Base-by-base conservation (phyloP, 2,329 filamentous ascomycete genomes). In the Colletotrichum orchidophilum region DNA sequence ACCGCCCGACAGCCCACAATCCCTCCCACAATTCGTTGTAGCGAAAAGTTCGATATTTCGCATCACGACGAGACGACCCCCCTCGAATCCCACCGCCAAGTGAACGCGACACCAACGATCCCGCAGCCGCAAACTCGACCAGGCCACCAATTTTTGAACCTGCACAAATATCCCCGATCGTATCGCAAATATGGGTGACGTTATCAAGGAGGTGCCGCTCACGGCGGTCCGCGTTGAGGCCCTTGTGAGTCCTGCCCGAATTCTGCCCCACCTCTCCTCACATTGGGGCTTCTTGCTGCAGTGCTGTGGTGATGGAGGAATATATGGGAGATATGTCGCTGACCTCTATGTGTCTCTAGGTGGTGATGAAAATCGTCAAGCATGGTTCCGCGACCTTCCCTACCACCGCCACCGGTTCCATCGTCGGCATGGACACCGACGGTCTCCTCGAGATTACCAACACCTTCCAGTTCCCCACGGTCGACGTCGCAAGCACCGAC, bases 351-450 rank as follows among this genome's bases (percentile, higher is more conserved):
- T 69, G 67, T 66, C 73, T 59, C 42, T 76, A 96, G 94, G 94
- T 97, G 79, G 94, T 97, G 77, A 96, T 98, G 93, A 97, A 98
- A 88, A 95, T 98, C 82, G 95, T 97, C 84, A 98, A 97, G 86
- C 95, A 98, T 87, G 94, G 94, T 86, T 93, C 94, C 69, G 90
- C 93, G 78, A 89, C 90, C 65, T 98, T 97, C 85, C 96, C 96
- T 59, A 96, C 94, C 63, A 92, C 92, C 67, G 94, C 95, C 68
- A 98, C 95, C 66, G 96, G 96, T 73, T 94, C 93, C 73, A 90
- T 98, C 73, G 95, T 98, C 72, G 96, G 96, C 77, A 95, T 98
- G 94, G 96, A 98, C 83, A 90, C 90, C 78, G 91, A 93, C 75
- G 90, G 90, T 75, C 87, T 91, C 71, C 90, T 98, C 73, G 92